A percentile compares a stretch with the other conserved stretches of the same genome.
Evolutionary conservation across 331 rosid species (phyloP).

Genomic region (Arachis monticola): DNA sequence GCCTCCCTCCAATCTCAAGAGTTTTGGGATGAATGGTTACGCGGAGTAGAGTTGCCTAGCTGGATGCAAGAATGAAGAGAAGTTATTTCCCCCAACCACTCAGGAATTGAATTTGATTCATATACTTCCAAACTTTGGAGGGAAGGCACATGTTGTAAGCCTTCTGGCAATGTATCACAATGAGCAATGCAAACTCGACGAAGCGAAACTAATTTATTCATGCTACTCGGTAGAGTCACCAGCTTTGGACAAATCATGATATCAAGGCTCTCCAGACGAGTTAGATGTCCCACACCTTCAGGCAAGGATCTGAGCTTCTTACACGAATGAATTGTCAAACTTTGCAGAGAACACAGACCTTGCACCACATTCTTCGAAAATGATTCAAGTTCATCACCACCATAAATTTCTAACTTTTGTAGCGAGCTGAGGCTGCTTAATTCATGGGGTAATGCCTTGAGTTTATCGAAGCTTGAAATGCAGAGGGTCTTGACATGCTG

Average conservation of each 20-base stretch:
- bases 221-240: not conserved
- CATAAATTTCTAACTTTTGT: accelerated
- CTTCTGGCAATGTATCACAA: not conserved
- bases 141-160: constrained; percentile 4
- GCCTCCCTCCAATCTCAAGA: not conserved
- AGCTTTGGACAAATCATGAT: not conserved
- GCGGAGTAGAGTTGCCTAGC: not conserved
- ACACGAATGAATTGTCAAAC: accelerated
- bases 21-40: not conserved
- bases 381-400: not conserved
- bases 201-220: not conserved
- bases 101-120: not conserved
- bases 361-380: not conserved
- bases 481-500: not conserved
- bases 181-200: accelerated
- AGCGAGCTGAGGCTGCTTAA: not conserved
- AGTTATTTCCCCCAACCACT: not conserved
- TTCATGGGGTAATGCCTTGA: not conserved
- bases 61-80: constrained; percentile 22
- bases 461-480: accelerated
- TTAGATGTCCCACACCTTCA: not conserved
- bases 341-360: constrained; percentile 12
- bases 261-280: not conserved
- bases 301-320: not conserved
- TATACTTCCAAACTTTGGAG: not conserved